Base-by-base conservation (phyloP, 2,329 filamentous ascomycete species). In the Hymenoscyphus scutula region DNA sequence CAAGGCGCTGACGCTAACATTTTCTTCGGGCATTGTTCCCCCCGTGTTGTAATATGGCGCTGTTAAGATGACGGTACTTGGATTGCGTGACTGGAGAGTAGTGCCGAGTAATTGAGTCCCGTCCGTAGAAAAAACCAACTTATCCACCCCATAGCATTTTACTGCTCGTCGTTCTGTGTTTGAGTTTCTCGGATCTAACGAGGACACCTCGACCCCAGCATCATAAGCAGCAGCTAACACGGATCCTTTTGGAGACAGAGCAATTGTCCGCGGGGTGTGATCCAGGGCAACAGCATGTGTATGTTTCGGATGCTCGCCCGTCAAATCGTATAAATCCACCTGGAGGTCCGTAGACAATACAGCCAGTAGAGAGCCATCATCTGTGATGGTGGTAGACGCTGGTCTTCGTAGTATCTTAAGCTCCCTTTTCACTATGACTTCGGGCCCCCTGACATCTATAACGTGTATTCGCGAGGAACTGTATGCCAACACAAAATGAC, bases 381-480 rank as follows among this genome's bases (percentile, higher is more conserved):
- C 91, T 45, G 89, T 84, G 66, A 96, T 89, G 59, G 91, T 91
- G 15, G 89, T 87, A 5, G 90, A 87, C 23, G 89, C 81, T 5
- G 92, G 92, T 34, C 91, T 84, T 58, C 91, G 84, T 65, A 89
- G 78, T 54, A 94, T 89, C 76, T 93, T 93, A 70, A 96, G 81
- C 74, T 96, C 91, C 67, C 92, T 84, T 72, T 84, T 84, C 34
- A 94, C 88, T 15, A 80, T 78, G 19, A 92, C 77, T 5, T 83
- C 79, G 41, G 84, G 76, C 0, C 80, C 80, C 25, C 83, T 82
- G 3, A 90, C 80, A 72, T 94, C 88, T 58, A 96, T 79, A 37
- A 96, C 84, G 70, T 93, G 89, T 67, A 96, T 90, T 62, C 92
- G 83, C 13, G 91, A 93, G 41, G 92, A 96, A 75, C 91, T 96